Conservation (phyloP, 1,284 basidiomycete species). For the Papiliotrema nemorosa region DNA sequence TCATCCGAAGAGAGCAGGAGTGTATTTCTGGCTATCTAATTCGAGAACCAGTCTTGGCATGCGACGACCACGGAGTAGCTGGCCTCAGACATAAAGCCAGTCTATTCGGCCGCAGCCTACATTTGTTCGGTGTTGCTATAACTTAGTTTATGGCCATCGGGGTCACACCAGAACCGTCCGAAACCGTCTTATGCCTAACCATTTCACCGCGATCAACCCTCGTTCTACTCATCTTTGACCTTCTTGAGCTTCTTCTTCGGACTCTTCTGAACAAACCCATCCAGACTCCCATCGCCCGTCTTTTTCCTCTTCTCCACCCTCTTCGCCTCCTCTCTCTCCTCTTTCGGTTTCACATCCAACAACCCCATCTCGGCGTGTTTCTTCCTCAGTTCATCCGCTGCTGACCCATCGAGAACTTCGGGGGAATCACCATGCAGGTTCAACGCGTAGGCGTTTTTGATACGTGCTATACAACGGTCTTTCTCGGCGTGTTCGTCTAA, state of each 20-base stretch:
- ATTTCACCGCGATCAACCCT: neutral
- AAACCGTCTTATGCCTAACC: neutral
- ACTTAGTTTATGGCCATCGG: no score
- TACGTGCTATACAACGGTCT: slow-evolving; percentile 33
- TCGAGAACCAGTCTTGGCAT: no score
- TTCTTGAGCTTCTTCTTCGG: no score
- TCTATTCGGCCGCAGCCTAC: no score
- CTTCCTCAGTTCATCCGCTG: slow-evolving; percentile 20
- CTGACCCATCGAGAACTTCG: slow-evolving; percentile 39
- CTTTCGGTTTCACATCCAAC: slow-evolving; percentile 13
- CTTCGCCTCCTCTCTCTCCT: slow-evolving; percentile 18
- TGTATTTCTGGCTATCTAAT: no score
- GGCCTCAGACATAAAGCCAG: no score
- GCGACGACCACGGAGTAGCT: no score
- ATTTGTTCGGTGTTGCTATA: no score
- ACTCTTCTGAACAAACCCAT: slow-evolving; percentile 36
- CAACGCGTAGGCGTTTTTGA: slow-evolving; percentile 45
- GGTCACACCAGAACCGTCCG: no score
- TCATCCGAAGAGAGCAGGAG: no score
- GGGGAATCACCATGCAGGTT: slow-evolving; percentile 34
- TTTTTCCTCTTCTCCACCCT: slow-evolving; percentile 20
- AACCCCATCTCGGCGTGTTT: slow-evolving; percentile 25
- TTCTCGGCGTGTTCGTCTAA: slow-evolving; percentile 47
- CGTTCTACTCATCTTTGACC: slow-evolving; percentile 6
- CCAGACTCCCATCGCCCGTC: slow-evolving; percentile 28